phyloP scores from a whole-genome alignment of 2,329 filamentous ascomycete genomes.

The Davidsoniella neocaledoniae region DNA sequence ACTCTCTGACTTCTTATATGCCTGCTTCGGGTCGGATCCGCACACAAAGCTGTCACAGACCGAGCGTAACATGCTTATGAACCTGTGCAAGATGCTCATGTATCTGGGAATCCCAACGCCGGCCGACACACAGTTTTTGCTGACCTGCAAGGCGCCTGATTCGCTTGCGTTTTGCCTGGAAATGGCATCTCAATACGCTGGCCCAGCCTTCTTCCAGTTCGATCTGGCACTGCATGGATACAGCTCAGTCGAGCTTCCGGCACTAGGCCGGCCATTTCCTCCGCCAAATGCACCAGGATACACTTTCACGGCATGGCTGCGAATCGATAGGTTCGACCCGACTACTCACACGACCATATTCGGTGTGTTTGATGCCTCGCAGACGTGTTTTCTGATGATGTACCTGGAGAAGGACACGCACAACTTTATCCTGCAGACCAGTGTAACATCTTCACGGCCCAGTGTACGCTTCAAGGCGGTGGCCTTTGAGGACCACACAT shows the following conservation, averaged over 20 bases:
- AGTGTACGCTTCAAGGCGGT: conserved; percentile 86
- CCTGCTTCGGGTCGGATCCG: conserved; percentile 36
- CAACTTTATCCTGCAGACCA: conserved; percentile 92
- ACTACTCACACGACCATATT: conserved; percentile 87
- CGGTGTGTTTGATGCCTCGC: conserved; percentile 78
- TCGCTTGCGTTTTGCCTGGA: conserved; percentile 55
- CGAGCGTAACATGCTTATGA: conserved; percentile 44
- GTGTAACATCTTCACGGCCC: conserved; percentile 66
- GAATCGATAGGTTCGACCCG: conserved; percentile 72
- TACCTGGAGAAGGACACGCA: conserved; percentile 88
- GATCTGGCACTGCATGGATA: conserved; percentile 79
- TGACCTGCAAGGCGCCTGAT: conserved; percentile 33
- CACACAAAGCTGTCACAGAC: conserved; percentile 22
- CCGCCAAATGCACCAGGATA: conserved; percentile 68
- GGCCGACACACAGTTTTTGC: conserved; percentile 66
- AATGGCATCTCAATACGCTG: conserved; percentile 56
- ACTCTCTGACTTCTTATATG: conserved; percentile 45
- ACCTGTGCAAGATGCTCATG: conserved; percentile 54
- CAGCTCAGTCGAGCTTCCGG: conserved; percentile 76
- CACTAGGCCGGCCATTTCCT: conserved; percentile 72
- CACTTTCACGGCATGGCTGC: conserved; percentile 77
- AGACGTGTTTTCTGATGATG: conserved; percentile 83
- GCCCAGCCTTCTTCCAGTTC: conserved; percentile 80
- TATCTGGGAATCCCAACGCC: conserved; percentile 60
- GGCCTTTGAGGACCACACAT: conserved; percentile 55